Evolutionary conservation across 768 basidiomycete species (phyloP).

Genomic region (Paxillus ammoniavirescens): DNA sequence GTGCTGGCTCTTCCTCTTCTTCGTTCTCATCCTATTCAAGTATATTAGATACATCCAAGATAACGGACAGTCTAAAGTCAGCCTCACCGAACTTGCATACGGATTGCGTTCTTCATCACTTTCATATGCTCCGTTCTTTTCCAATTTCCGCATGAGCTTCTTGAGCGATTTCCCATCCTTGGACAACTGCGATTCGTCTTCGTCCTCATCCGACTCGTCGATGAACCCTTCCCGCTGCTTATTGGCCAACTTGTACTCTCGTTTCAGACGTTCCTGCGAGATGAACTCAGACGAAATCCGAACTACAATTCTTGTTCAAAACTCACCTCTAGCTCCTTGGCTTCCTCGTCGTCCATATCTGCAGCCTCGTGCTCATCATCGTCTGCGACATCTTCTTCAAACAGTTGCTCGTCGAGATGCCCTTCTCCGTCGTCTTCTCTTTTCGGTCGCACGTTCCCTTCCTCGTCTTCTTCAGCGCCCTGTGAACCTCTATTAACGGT

Average conservation of each 20-base stretch:
- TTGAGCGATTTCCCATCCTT: slow-evolving; percentile 79
- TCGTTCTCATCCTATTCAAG: slow-evolving; percentile 62
- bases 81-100: slow-evolving; percentile 71
- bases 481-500: slow-evolving; percentile 66
- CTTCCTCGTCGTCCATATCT: slow-evolving; percentile 80
- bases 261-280: slow-evolving; percentile 75
- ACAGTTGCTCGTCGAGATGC: slow-evolving; percentile 78
- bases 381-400: slow-evolving; percentile 83
- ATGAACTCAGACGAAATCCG: neutral
- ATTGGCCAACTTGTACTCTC: slow-evolving; percentile 77
- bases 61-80: neutral
- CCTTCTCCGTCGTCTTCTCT: slow-evolving; percentile 73
- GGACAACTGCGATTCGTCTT: slow-evolving; percentile 56
- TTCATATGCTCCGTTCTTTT: slow-evolving; percentile 81
- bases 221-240: slow-evolving; percentile 67
- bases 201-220: slow-evolving; percentile 75
- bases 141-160: slow-evolving; percentile 81
- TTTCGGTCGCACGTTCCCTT: slow-evolving; percentile 52
- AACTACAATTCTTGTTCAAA: neutral
- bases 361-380: slow-evolving; percentile 79
- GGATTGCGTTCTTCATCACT: slow-evolving; percentile 81
- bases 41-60: neutral
- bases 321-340: slow-evolving; percentile 76
- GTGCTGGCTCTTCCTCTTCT: slow-evolving; percentile 62
- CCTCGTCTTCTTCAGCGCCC: slow-evolving; percentile 65